Evolutionary conservation across 805 yeast species (phyloP).

Genomic region (Cyberlindnera misumaiensis): DNA sequence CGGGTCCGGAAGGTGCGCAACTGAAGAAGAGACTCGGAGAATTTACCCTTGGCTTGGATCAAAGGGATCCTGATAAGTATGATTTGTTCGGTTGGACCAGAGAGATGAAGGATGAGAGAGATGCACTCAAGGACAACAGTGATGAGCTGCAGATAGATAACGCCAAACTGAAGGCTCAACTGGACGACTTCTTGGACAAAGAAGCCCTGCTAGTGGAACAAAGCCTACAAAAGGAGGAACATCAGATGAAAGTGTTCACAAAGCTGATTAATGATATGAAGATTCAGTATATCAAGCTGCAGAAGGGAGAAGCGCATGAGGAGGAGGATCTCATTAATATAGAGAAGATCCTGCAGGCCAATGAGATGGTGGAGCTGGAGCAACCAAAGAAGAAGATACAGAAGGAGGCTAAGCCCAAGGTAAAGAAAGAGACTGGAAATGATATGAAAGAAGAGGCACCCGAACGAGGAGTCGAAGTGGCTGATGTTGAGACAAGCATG

Average conservation of each 20-base stretch:
- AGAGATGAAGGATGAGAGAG: slow-evolving; percentile 7
- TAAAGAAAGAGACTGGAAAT: background rate
- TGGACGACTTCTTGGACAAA: slow-evolving; percentile 7
- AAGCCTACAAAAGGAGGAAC: slow-evolving; percentile 6
- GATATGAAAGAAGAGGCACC: background rate
- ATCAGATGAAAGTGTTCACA: slow-evolving; percentile 15
- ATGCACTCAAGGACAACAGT: background rate
- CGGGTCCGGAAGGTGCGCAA: slow-evolving; percentile 6
- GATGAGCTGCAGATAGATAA: slow-evolving; percentile 2
- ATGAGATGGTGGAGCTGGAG: slow-evolving; percentile 3
- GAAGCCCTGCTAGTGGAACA: background rate
- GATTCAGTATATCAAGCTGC: slow-evolving; percentile 8
- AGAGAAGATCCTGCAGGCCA: slow-evolving; percentile 7
- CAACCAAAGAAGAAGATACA: slow-evolving; percentile 1
- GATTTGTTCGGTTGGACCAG: slow-evolving; percentile 19
- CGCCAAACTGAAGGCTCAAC: slow-evolving; percentile 3
- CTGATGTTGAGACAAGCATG: background rate
- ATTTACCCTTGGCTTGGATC: slow-evolving; percentile 3
- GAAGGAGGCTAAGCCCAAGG: background rate
- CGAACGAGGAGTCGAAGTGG: no score
- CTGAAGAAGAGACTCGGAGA: slow-evolving; percentile 10
- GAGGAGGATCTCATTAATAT: slow-evolving; percentile 16
- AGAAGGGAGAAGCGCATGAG: slow-evolving; percentile 14
- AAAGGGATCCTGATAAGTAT: slow-evolving; percentile 7
- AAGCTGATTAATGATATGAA: slow-evolving; percentile 19